Percentiles rank a stretch among this genome's conserved stretches.
phyloP scores from a whole-genome alignment of 768 basidiomycete genomes.

The Gelatoporia subvermispora region DNA sequence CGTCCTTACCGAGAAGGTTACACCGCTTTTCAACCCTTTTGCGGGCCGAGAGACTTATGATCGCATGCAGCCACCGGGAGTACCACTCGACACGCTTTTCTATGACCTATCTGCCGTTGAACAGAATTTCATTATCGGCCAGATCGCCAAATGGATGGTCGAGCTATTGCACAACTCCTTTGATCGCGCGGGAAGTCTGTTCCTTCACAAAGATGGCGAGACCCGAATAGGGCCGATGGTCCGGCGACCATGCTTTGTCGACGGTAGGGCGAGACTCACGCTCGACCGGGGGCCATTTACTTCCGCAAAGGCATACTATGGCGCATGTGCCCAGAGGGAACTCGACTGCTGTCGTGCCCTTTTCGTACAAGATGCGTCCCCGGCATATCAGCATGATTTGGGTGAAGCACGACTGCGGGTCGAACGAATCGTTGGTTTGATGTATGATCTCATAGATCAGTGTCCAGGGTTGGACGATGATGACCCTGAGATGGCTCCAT shows the following conservation, averaged over 20 bases:
- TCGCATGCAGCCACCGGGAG: conserved; percentile 19
- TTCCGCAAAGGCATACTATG: conserved; percentile 26
- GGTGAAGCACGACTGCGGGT: conserved; percentile 24
- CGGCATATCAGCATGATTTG: conserved; percentile 25
- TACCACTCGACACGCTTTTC: conserved; percentile 23
- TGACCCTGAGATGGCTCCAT: conserved; percentile 25
- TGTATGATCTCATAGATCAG: conserved; percentile 23
- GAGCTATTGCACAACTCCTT: conserved; percentile 24
- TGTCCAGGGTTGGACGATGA: conserved; percentile 28
- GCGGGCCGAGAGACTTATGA: neutral
- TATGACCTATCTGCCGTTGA: conserved; percentile 16
- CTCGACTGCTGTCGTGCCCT: conserved; percentile 27
- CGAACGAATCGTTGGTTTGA: conserved; percentile 26
- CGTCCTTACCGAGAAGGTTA: conserved; percentile 24
- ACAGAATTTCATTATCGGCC: conserved; percentile 23
- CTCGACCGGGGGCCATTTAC: conserved; percentile 29
- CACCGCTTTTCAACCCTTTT: neutral
- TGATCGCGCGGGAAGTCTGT: conserved; percentile 25
- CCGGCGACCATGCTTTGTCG: conserved; percentile 24
- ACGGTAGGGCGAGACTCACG: conserved; percentile 24
- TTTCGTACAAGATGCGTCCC: conserved; percentile 26
- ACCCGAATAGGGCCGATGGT: conserved; percentile 15
- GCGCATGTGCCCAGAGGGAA: conserved; percentile 31
- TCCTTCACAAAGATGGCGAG: neutral
- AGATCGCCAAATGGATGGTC: conserved; percentile 26